A percentile compares a stretch with the other conserved stretches of the same genome.
Conservation (phyloP, 2,329 filamentous ascomycete genomes). For the Aspergillus sp. region DNA sequence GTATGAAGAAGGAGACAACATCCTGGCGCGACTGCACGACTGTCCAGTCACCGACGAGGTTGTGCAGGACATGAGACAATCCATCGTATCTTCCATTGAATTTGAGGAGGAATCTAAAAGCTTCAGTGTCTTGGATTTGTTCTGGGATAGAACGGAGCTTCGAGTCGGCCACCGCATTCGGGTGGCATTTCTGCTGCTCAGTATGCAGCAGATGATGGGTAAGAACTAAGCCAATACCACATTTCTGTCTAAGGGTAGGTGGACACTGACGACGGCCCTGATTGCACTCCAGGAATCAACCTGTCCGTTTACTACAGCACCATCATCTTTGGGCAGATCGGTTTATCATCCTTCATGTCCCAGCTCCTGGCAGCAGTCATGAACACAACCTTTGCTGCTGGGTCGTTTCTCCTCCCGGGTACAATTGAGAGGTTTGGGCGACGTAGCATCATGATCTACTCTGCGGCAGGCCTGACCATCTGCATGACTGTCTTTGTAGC, state of each 20-base stretch:
- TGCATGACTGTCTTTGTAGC: neutral
- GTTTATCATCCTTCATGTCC: neutral
- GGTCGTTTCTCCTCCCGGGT: neutral
- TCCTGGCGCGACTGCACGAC: neutral
- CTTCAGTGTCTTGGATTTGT: neutral
- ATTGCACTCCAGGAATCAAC: neutral
- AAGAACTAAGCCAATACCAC: neutral
- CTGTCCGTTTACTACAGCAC: constrained; percentile 1
- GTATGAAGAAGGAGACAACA: neutral
- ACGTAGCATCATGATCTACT: neutral
- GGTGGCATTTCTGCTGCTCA: neutral
- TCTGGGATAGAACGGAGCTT: neutral
- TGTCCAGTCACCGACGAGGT: neutral
- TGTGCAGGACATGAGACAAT: neutral
- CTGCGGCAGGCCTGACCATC: neutral
- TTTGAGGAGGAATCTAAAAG: neutral
- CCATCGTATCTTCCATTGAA: neutral
- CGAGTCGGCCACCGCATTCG: neutral
- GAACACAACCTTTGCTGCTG: neutral
- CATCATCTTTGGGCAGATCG: neutral
- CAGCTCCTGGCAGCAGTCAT: neutral
- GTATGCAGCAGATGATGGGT: constrained; percentile 5
- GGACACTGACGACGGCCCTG: too few relatives aligned
- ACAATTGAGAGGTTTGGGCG: neutral
- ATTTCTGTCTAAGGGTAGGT: too few relatives aligned